phyloP scores from a whole-genome alignment of 1,284 basidiomycete species.

The Cystobasidiaceae sp. region DNA sequence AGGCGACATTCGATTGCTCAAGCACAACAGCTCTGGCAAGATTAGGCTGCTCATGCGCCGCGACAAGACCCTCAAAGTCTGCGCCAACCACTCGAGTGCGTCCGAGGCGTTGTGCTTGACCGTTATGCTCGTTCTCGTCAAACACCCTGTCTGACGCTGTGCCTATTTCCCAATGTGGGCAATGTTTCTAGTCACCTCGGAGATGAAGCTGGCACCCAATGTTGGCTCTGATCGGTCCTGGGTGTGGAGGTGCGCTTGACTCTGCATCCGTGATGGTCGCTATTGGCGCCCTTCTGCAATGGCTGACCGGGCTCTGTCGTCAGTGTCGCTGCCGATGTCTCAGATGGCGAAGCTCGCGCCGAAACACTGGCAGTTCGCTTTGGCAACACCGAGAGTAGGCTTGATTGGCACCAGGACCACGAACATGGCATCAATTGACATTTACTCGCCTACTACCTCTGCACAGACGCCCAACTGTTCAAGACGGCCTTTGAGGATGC shows the following conservation, averaged over 20 bases:
- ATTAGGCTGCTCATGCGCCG: conserved; percentile 97
- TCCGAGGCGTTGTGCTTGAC: conserved; percentile 38
- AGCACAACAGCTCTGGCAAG: conserved; percentile 85
- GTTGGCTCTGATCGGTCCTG: conserved; percentile 98
- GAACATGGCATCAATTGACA: background rate
- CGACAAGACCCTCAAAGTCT: conserved; percentile 99
- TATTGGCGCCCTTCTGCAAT: conserved; percentile 1
- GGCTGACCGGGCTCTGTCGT: conserved; percentile 13
- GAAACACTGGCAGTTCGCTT: conserved; percentile 98
- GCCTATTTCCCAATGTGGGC: background rate
- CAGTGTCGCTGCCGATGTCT: conserved; percentile 86
- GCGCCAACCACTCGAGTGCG: conserved; percentile 94
- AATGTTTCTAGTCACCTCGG: conserved; percentile 61
- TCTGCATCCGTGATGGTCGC: background rate
- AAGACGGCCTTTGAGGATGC: conserved; percentile 81
- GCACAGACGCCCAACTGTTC: conserved; percentile 75
- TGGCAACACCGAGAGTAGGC: conserved; percentile 90
- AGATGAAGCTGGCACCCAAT: conserved; percentile 95
- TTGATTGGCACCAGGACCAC: background rate
- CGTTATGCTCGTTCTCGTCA: background rate
- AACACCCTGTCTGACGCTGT: background rate
- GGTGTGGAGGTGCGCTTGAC: conserved; percentile 66
- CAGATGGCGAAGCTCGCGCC: conserved; percentile 77
- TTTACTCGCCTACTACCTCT: background rate
- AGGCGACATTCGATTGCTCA: conserved; percentile 80